A percentile compares a stretch with the other conserved stretches of the same genome.
Conservation (phyloP, 2,329 filamentous ascomycete genomes). For the Trichoderma brevicompactum region DNA sequence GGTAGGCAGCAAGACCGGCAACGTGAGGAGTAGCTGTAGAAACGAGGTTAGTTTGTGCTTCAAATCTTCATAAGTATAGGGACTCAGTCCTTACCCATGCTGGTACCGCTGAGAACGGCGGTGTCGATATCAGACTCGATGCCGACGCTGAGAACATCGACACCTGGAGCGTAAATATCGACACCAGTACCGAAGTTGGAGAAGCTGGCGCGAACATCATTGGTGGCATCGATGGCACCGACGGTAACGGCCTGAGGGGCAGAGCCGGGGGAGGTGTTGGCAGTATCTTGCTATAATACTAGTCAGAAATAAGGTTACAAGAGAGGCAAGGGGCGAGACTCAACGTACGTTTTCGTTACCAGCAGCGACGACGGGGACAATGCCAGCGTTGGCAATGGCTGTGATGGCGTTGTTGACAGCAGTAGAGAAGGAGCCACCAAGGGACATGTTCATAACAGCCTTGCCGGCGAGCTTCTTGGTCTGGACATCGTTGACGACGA, state of each 20-base stretch:
- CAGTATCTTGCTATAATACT: constrained; percentile 49
- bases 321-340: background rate
- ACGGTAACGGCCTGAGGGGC: constrained; percentile 62
- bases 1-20: constrained; percentile 68
- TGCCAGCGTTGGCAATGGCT: constrained; percentile 52
- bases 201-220: constrained; percentile 56
- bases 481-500: constrained; percentile 52
- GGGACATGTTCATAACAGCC: constrained; percentile 67
- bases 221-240: constrained; percentile 59
- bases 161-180: constrained; percentile 61
- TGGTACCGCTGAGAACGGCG: constrained; percentile 56
- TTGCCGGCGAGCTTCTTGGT: constrained; percentile 52
- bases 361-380: constrained; percentile 63
- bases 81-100: constrained; percentile 52
- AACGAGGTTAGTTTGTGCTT: background rate
- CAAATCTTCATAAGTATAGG: background rate
- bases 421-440: constrained; percentile 54
- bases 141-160: constrained; percentile 57
- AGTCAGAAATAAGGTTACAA: background rate
- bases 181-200: constrained; percentile 62
- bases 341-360: constrained; percentile 57
- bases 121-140: constrained; percentile 54
- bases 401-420: constrained; percentile 62
- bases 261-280: constrained; percentile 58
- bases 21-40: constrained; percentile 65